Conservation (phyloP, 1,139 yeast species). For the Sporopachydermia cereana region DNA sequence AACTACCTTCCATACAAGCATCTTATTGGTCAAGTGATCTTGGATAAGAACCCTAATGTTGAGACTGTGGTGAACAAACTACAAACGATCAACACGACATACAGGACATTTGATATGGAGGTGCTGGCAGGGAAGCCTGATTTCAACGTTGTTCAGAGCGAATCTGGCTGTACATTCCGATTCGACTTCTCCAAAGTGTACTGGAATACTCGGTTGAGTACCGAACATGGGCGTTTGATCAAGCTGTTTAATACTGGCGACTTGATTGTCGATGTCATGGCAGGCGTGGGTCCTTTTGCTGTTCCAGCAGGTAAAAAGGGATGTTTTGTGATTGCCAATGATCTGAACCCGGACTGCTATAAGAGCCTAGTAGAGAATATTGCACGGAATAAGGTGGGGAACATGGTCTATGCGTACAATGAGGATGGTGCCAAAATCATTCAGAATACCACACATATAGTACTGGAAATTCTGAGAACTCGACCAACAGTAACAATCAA, state of each 20-base stretch:
- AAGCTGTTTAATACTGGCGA: conserved; percentile 46
- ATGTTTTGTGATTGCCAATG: conserved; percentile 80
- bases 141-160: conserved; percentile 75
- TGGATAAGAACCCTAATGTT: conserved; percentile 71
- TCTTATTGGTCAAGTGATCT: conserved; percentile 78
- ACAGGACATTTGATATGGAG: conserved; percentile 89
- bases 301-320: conserved; percentile 87
- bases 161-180: conserved; percentile 72
- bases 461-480: conserved; percentile 26
- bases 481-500: conserved; percentile 15
- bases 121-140: conserved; percentile 70
- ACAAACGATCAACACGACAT: conserved; percentile 75
- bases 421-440: conserved; percentile 81
- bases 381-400: conserved; percentile 44
- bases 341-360: conserved; percentile 80
- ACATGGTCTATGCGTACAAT: conserved; percentile 53
- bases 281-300: conserved; percentile 98
- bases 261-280: conserved; percentile 90
- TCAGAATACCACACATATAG: conserved; percentile 39
- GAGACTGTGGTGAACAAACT: conserved; percentile 92
- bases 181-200: conserved; percentile 91
- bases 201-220: conserved; percentile 92
- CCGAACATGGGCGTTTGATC: conserved; percentile 84
- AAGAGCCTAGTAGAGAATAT: conserved; percentile 60
- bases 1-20: conserved; percentile 76